Conservation (phyloP, 208 protist genomes). For the Trichomonas vaginalis region DNA sequence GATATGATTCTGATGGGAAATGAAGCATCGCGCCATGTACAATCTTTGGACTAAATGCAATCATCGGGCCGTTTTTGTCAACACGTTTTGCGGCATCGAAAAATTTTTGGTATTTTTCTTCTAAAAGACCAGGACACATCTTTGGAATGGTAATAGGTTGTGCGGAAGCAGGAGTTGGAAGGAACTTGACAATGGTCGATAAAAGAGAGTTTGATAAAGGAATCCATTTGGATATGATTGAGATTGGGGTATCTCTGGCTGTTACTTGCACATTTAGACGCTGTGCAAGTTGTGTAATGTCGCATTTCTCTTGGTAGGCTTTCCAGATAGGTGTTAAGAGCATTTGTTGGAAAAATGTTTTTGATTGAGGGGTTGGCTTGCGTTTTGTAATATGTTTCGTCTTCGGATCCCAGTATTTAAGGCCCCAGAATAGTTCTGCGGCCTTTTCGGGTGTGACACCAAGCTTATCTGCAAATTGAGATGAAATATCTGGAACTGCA, state of each 20-base stretch:
- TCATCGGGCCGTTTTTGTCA: background rate
- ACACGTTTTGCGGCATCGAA: background rate
- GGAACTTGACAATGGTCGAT: background rate
- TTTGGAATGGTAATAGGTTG: background rate
- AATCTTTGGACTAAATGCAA: conserved; percentile 10
- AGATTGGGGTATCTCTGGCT: background rate
- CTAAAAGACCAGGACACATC: background rate
- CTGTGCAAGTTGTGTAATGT: background rate
- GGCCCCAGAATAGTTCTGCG: conserved; percentile 71
- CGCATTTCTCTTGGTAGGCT: background rate
- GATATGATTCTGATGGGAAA: background rate
- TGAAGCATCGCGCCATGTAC: background rate
- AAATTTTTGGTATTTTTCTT: background rate
- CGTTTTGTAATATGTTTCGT: conserved; percentile 57
- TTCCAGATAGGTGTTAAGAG: conserved; percentile 20
- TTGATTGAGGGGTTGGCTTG: background rate
- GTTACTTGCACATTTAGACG: background rate
- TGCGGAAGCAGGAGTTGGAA: background rate
- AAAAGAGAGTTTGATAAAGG: background rate
- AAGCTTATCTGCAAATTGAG: background rate
- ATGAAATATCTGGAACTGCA: conserved; percentile 7
- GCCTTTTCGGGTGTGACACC: conserved; percentile 41
- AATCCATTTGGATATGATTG: background rate
- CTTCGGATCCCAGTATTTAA: conserved; percentile 77
- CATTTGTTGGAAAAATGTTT: background rate